Evolutionary conservation across 139 green algal species (phyloP), one percentile per base, ranked within the genome.

Genomic region (Parachlorella kessleri): DNA sequence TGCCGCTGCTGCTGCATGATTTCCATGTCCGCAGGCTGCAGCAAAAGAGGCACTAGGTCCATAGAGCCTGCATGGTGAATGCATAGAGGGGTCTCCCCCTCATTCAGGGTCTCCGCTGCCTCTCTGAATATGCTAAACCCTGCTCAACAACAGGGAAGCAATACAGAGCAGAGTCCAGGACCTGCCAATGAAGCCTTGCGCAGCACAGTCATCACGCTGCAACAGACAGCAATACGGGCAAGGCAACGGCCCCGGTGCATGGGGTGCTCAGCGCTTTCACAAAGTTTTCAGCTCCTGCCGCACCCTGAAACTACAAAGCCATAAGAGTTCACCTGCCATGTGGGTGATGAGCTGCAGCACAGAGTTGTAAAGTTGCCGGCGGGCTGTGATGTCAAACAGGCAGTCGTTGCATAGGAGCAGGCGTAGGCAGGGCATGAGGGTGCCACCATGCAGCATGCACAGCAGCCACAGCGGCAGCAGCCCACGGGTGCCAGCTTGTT

Each of bases 331-430:
- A 59, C 68, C 68, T 73, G 76, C 76, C 55, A 82, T 66, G 9
- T 21, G 3, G 1, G 28, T 40, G 14, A 75, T 42, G 14, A 82
- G 55, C 66, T 18, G 35, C 37, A 76, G 67, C 41, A 48, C 42
- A 6, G 69, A 40, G 3, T 0, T 5, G 39, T 82, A 82, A 14
- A 82, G 65, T 55, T 70, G 38, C 14, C 76, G 37, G 28, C 76
- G 76, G 2, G 35, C 33, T 30, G 30, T 67, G 28, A 82, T 42
- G 10, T 82, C 76, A 66, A 82, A 77, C n/a, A 82, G 67, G 32
- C 40, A 48, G 67, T 76, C 76, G 54, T 81, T 81, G 24, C 42
- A 30, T 35, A 80, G 76, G 66, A 82, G 76, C 76, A 74, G n/a
- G 70, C 76, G 76, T 38, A 82, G 76, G 41, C 70, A 69, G 6